These are phyloP conservation scores for Corylus americana DNA, from an alignment of 306 rosid genomes.

Conservation along the genomic window DNA sequence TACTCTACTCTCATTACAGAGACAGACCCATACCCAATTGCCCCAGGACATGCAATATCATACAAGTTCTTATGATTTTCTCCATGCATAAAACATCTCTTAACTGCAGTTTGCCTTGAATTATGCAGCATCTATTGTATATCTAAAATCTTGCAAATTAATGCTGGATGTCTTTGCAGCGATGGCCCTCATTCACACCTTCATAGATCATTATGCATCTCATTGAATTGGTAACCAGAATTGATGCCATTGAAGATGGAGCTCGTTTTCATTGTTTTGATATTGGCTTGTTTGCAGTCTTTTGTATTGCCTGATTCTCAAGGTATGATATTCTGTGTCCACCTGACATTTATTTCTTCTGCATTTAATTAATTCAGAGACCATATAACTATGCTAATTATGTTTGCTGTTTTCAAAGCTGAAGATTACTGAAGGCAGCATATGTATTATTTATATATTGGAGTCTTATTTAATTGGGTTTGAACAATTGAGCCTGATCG, in stretches of 20 bases:
- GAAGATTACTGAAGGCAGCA: background rate
- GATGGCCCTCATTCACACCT: slow-evolving; percentile 31
- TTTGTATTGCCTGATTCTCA: slow-evolving; percentile 65
- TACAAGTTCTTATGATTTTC: background rate
- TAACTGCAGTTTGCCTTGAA: background rate
- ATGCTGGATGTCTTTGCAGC: slow-evolving; percentile 44
- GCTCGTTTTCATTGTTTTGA: slow-evolving; percentile 40
- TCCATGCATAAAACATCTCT: background rate
- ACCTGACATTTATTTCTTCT: background rate
- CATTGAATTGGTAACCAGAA: slow-evolving; percentile 20
- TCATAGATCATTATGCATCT: slow-evolving; percentile 30
- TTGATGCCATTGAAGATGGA: slow-evolving; percentile 62
- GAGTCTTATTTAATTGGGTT: background rate
- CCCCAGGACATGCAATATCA: too few relatives aligned
- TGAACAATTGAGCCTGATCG: background rate
- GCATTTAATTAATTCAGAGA: slow-evolving; percentile 6
- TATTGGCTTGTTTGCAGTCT: slow-evolving; percentile 58
- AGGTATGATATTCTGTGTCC: slow-evolving; percentile 47
- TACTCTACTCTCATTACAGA: too few relatives aligned
- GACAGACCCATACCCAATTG: too few relatives aligned
- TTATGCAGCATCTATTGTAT: background rate
- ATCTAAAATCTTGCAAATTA: background rate
- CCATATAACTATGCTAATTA: slow-evolving; percentile 7
- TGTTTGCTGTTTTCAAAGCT: slow-evolving; percentile 9
- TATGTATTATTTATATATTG: background rate